Conservation (phyloP, 1,284 basidiomycete genomes). For the Sanghuangporus weigelae region DNA sequence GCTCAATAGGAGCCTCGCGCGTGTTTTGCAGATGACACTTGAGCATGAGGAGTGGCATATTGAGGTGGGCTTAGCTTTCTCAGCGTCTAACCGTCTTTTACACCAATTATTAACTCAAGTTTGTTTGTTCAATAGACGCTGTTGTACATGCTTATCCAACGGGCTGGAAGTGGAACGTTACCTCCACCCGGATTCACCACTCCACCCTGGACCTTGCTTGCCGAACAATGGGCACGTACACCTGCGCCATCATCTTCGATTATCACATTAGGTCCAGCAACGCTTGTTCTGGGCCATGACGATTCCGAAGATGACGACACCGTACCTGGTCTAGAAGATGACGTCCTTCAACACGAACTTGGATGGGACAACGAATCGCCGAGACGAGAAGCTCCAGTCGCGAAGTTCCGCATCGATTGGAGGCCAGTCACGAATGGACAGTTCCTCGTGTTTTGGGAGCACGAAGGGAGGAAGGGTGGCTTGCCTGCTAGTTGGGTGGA, state of each 20-base stretch:
- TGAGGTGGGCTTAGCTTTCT: too few relatives aligned
- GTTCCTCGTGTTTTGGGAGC: slow-evolving; percentile 55
- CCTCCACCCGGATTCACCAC: slow-evolving; percentile 71
- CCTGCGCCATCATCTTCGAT: slow-evolving; percentile 38
- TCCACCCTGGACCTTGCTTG: slow-evolving; percentile 77
- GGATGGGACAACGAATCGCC: slow-evolving; percentile 98
- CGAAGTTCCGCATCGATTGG: slow-evolving; percentile 71
- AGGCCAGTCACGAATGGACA: slow-evolving; percentile 84
- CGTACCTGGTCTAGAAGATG: slow-evolving; percentile 23
- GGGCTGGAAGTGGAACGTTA: slow-evolving; percentile 63
- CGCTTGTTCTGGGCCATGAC: slow-evolving; percentile 75
- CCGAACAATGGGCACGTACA: slow-evolving; percentile 56
- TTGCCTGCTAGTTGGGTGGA: slow-evolving; percentile 69
- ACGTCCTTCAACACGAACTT: slow-evolving; percentile 49
- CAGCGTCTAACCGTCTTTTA: too few relatives aligned
- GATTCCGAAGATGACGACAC: slow-evolving; percentile 76
- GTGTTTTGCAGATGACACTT: slow-evolving; percentile 84
- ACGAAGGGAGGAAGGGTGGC: slow-evolving; percentile 34
- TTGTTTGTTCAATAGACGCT: slow-evolving; percentile 65
- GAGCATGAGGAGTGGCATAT: slow-evolving; percentile 87
- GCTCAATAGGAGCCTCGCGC: slow-evolving; percentile 64
- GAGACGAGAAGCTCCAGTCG: slow-evolving; percentile 49
- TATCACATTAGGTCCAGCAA: slow-evolving; percentile 56
- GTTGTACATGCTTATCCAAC: slow-evolving; percentile 90
- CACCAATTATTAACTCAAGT: too few relatives aligned